A percentile compares a stretch with the other conserved stretches of the same genome.
Evolutionary conservation across 306 rosid species (phyloP).

Genomic region (Cyamopsis tetragonoloba): DNA sequence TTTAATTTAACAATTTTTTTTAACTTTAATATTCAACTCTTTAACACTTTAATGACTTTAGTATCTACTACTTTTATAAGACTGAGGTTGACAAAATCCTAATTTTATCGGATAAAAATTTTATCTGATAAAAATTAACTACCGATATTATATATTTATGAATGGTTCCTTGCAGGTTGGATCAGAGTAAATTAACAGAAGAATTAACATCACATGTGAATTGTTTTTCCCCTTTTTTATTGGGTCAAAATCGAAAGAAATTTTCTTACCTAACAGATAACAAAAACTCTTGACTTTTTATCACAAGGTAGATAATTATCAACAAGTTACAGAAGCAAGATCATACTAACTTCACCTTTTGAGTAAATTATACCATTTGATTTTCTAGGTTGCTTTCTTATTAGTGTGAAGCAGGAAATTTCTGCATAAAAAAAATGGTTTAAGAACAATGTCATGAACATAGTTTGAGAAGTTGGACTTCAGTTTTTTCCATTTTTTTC

Average conservation of each 20-base stretch:
- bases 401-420: neutral
- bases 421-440: slow-evolving; percentile 19
- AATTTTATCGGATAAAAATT: too few relatives aligned
- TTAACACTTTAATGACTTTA: too few relatives aligned
- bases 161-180: neutral
- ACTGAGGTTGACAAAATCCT: too few relatives aligned
- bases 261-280: slow-evolving; percentile 41
- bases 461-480: slow-evolving; percentile 8
- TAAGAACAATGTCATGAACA: neutral
- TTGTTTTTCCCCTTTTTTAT: neutral
- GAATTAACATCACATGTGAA: neutral
- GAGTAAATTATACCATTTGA: neutral
- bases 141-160: neutral
- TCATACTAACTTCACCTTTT: slow-evolving; percentile 23
- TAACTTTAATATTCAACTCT: too few relatives aligned
- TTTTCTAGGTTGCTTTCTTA: neutral
- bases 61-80: too few relatives aligned
- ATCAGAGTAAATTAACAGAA: neutral
- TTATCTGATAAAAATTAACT: neutral
- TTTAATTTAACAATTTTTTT: too few relatives aligned
- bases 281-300: slow-evolving; percentile 38
- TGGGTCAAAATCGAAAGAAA: slow-evolving; percentile 10
- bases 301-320: neutral
- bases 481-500: neutral
- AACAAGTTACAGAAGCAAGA: neutral